Conservation (phyloP, 768 basidiomycete genomes). For the Suillus paluster region DNA sequence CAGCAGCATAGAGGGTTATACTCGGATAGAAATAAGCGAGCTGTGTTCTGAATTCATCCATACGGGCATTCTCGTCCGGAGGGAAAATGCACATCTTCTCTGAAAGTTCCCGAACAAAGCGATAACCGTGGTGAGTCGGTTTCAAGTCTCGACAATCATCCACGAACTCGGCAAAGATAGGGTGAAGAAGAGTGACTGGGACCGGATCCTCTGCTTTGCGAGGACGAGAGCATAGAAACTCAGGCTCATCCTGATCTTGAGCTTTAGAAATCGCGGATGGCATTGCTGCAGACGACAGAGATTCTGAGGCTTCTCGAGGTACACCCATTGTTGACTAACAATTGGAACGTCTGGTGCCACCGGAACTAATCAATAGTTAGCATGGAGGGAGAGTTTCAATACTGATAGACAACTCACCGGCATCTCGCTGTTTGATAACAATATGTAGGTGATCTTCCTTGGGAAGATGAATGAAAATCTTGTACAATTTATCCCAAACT, state of each 20-base stretch:
- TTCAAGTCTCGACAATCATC: slow-evolving; percentile 7
- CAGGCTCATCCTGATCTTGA: too few species aligned
- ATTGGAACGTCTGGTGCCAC: too few species aligned
- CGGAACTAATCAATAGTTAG: too few species aligned
- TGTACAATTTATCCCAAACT: too few species aligned
- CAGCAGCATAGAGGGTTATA: slow-evolving; percentile 13
- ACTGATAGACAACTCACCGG: background rate
- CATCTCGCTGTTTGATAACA: background rate
- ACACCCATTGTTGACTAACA: too few species aligned
- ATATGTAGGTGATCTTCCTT: slow-evolving; percentile 1
- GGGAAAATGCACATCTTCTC: slow-evolving; percentile 22
- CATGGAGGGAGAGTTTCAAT: background rate
- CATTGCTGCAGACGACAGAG: background rate
- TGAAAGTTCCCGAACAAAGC: slow-evolving; percentile 21
- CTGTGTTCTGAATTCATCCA: slow-evolving; percentile 7
- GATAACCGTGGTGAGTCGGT: slow-evolving; percentile 6
- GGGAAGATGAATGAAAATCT: too few species aligned
- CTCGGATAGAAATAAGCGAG: slow-evolving; percentile 16
- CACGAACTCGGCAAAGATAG: slow-evolving; percentile 12
- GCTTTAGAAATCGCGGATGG: too few species aligned
- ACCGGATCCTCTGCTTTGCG: background rate
- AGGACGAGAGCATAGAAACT: background rate
- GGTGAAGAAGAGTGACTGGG: slow-evolving; percentile 8
- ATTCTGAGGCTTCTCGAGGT: too few species aligned
- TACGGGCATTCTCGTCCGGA: slow-evolving; percentile 14